phyloP scores from a whole-genome alignment of 139 green algal species.

The Volvox africanus region DNA sequence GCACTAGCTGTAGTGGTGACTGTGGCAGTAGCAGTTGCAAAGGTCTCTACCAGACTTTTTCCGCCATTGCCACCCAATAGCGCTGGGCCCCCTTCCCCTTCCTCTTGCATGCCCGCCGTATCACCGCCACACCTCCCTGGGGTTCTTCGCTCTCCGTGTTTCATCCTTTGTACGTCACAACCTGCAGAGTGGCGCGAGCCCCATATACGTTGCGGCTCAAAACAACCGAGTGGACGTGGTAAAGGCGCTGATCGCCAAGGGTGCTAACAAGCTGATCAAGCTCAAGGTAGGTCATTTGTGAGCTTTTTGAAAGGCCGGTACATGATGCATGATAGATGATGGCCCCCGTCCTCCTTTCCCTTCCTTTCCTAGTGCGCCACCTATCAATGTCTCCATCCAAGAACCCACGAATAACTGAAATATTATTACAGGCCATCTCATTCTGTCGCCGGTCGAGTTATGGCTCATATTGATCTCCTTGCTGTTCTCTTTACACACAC shows the following conservation, averaged over 20 bases:
- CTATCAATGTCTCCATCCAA: no score
- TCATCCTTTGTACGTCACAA: background rate
- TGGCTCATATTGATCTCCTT: no score
- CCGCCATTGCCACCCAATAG: no score
- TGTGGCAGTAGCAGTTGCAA: no score
- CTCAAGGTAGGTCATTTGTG: background rate
- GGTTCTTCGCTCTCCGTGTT: background rate
- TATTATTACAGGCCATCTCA: no score
- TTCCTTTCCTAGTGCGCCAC: no score
- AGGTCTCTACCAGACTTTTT: no score
- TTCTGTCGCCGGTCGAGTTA: no score
- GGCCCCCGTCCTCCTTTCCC: no score
- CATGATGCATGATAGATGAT: no score
- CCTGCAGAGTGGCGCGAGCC: background rate
- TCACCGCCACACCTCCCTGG: background rate
- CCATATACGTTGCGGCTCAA: slow-evolving; percentile 8
- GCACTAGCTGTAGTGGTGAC: no score
- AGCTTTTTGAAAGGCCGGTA: background rate
- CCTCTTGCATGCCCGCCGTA: background rate
- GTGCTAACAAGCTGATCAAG: background rate
- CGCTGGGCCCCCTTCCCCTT: background rate
- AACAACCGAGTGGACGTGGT: slow-evolving; percentile 9
- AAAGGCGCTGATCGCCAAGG: background rate
- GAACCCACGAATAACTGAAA: no score
- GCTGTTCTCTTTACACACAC: background rate